Percentiles rank a stretch among this genome's conserved stretches.
Conservation (phyloP, 768 basidiomycete species). For the Tephrocybe sp. region DNA sequence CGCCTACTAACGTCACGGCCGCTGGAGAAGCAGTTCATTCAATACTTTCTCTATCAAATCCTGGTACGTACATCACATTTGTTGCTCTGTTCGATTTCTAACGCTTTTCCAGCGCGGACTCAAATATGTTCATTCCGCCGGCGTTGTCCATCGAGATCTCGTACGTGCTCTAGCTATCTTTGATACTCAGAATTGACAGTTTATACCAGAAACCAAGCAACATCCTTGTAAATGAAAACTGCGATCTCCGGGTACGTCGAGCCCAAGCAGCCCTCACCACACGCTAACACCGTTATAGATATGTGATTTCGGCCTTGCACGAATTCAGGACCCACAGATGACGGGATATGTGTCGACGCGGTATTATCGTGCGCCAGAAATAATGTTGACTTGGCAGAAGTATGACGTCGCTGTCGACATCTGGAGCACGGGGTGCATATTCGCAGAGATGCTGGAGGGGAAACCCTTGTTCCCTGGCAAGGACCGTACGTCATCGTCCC, state of each 20-base stretch:
- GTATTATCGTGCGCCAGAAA: conserved; percentile 98
- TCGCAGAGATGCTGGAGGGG: conserved; percentile 99
- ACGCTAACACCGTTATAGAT: conserved; percentile 52
- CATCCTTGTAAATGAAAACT: conserved; percentile 99
- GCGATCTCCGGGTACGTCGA: conserved; percentile 84
- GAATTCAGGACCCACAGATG: conserved; percentile 99
- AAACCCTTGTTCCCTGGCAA: conserved; percentile 99
- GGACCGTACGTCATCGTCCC: conserved; percentile 75
- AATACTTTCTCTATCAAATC: conserved; percentile 99
- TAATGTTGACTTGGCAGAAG: conserved; percentile 99
- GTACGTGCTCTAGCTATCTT: conserved; percentile 39
- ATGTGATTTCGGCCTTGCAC: conserved; percentile 97
- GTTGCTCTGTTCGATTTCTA: conserved; percentile 5
- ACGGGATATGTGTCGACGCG: conserved; percentile 99
- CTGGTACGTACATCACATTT: conserved; percentile 53
- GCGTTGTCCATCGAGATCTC: conserved; percentile 97
- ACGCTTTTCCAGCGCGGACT: conserved; percentile 72
- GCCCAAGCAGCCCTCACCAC: not conserved
- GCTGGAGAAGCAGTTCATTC: conserved; percentile 99
- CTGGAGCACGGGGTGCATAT: conserved; percentile 99
- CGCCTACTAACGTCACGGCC: conserved; percentile 95
- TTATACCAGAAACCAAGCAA: conserved; percentile 89
- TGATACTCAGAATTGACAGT: not conserved
- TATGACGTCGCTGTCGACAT: conserved; percentile 99
- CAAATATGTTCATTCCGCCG: conserved; percentile 99